Conservation (phyloP, 441 rosid genomes). For the Gossypium schwendimanii region DNA sequence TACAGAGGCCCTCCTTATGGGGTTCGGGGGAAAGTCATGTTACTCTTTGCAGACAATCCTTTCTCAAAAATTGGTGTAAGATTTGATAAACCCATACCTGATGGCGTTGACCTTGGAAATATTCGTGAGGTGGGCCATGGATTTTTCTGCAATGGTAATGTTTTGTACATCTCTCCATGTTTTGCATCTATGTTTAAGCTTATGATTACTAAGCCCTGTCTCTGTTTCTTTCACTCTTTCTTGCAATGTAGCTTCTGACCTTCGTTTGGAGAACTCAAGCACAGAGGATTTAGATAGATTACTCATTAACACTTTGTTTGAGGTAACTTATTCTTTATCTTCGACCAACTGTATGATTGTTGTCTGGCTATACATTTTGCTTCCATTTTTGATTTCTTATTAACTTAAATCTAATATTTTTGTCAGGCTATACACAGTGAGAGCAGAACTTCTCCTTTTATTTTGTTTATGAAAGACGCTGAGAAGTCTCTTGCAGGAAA, state of each 20-base stretch:
- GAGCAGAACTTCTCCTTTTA: slow-evolving; percentile 64
- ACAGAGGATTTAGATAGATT: slow-evolving; percentile 59
- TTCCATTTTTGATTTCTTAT: slow-evolving; percentile 12
- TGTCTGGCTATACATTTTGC: slow-evolving; percentile 7
- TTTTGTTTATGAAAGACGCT: slow-evolving; percentile 71
- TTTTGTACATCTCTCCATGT: slow-evolving; percentile 2
- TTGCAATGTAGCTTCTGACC: slow-evolving; percentile 46
- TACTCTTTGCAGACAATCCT: slow-evolving; percentile 59
- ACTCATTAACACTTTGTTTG: slow-evolving; percentile 57
- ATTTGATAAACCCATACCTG: slow-evolving; percentile 58
- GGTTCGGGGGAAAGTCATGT: slow-evolving; percentile 51
- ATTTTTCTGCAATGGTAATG: slow-evolving; percentile 66
- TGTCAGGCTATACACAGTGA: slow-evolving; percentile 46
- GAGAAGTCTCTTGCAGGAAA: slow-evolving; percentile 75
- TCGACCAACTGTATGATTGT: not conserved
- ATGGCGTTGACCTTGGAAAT: slow-evolving; percentile 74
- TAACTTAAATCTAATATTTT: slow-evolving; percentile 13
- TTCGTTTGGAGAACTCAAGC: slow-evolving; percentile 47
- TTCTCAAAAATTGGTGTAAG: slow-evolving; percentile 60
- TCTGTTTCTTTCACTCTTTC: slow-evolving; percentile 3
- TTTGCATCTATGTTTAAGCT: not conserved
- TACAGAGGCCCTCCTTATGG: slow-evolving; percentile 60
- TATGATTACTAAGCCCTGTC: slow-evolving; percentile 14
- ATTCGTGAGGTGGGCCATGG: slow-evolving; percentile 57
- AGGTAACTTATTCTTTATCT: slow-evolving; percentile 32